Conservation (phyloP, 106 monocot genomes). For the Platanthera guangdongensis region DNA sequence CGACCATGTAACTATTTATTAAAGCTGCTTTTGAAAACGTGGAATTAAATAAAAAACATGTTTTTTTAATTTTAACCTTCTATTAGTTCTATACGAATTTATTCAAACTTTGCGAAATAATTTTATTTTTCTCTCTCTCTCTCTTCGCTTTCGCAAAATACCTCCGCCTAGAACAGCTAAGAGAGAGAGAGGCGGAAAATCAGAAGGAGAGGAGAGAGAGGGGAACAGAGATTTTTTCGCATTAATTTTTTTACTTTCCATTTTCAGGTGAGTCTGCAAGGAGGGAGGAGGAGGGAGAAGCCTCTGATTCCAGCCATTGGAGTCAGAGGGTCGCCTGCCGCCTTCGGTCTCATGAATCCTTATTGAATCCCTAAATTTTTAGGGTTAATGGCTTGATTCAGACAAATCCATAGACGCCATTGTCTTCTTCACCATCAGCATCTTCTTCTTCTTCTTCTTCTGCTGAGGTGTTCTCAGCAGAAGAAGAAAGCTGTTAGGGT, state of each 20-base stretch:
- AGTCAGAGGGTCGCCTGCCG: neutral
- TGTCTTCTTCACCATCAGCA: no score
- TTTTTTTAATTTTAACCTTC: no score
- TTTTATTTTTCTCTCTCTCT: neutral
- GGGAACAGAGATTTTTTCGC: neutral
- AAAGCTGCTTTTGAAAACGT: no score
- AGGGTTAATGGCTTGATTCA: neutral
- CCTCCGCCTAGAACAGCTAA: conserved; percentile 3
- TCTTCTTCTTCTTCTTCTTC: conserved; percentile 4
- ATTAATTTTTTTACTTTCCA: neutral
- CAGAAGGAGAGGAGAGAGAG: neutral
- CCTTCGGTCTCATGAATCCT: neutral
- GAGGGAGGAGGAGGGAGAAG: neutral
- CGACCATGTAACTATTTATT: no score
- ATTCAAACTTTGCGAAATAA: no score
- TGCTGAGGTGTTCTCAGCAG: conserved; percentile 10
- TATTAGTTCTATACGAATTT: no score
- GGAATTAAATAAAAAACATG: no score
- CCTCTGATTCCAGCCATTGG: conserved; percentile 7
- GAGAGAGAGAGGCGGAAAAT: conserved; percentile 3
- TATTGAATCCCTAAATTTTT: neutral
- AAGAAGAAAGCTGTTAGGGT: neutral
- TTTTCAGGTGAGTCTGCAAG: neutral
- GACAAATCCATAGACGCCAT: neutral
- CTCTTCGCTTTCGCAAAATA: neutral